Evolutionary conservation across 805 yeast species (phyloP), one percentile per base, ranked within the genome.

Genomic region (Torulaspora gathmanii): DNA sequence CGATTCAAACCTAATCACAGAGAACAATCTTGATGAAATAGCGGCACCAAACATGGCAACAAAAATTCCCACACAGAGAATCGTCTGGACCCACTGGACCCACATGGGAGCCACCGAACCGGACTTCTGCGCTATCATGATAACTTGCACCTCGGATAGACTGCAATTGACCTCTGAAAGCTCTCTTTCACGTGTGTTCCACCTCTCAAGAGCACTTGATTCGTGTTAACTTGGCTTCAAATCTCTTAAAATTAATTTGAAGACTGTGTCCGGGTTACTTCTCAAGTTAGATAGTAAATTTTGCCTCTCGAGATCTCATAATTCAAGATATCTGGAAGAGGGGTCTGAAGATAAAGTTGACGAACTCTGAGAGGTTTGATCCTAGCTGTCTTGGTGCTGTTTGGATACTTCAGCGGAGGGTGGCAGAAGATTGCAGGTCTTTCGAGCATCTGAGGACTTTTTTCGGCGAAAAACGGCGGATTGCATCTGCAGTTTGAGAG

Each of bases 1-100:
- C 42, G 90, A 80, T 70, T 93, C 99, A 63, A 89, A 93, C 52
- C 97, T 78, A 49, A 95, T 86, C 52, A 93, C 98, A n/a, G 97
- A 86, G 67, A 93, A 93, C 60, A 93, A 74, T 60, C 99, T 80
- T 50, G 95, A 83, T 40, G 95, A 82, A 41, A 93, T 77, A 20
- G 97, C 95, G 2, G 98, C 98, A 26, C 88, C 90, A 20, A 95
- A 87, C 46, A 91, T 80, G 34, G 86, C 74, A 39, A 83, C 67
- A 61, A 90, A 81, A 51, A 88, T 87, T 42, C 78, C 68, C 42
- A 80, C 76, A 59, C 80, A 79, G 53, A 90, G 57, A 25, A 63
- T 45, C 30, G 63, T 46, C 47, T 57, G 59, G 11, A 57, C 28
- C 51, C 57, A 49, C 31, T 44, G 50, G 13, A 56, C 44, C 40